Evolutionary conservation across 306 rosid species (phyloP), one percentile per base, ranked within the genome.

Genomic region (Carpinus fangiana): DNA sequence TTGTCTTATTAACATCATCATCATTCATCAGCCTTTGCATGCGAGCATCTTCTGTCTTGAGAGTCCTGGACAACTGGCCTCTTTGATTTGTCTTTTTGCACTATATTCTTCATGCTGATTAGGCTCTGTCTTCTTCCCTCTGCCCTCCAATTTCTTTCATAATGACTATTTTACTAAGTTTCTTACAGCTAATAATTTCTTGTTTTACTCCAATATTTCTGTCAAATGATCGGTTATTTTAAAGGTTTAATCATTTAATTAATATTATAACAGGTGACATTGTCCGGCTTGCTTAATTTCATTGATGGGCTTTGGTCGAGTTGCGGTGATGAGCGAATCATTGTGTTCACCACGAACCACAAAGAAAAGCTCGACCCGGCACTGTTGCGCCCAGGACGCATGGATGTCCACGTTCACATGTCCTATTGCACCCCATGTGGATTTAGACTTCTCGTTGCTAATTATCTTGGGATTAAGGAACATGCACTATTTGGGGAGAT

Each of bases 321-420:
- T 68, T 88, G 89, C 46, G 91, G 91, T 0, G 89, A 88, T 8
- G 87, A 83, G 84, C 73, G 91, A 60, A 85, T 88, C 21, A 85
- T 88, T 38, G 74, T 88, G 52, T 85, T 85, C 82, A 88, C 89
- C 11, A 84, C 91, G 36, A 88, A 88, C 60, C 87, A 78, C 80
- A 85, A 83, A 60, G 87, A 85, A 48, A 83, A 80, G 74, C 84
- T 88, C 5, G 91, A 88, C 43, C 51, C 73, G 34, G 87, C 89
- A 1, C 77, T 88, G 69, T 50, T 88, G 48, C 80, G 89, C 18
- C 91, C 87, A 0, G 87, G 91, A 54, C 74, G 89, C 43, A 88
- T 88, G 91, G 91, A 85, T 18, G 89, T 88, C 52, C 89, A 88
- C 46, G 69, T 85, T 70, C 89, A 80, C 75, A 74, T 88, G 91